phyloP scores from a whole-genome alignment of 2,329 filamentous ascomycete species.

The Cladosporium phlei region DNA sequence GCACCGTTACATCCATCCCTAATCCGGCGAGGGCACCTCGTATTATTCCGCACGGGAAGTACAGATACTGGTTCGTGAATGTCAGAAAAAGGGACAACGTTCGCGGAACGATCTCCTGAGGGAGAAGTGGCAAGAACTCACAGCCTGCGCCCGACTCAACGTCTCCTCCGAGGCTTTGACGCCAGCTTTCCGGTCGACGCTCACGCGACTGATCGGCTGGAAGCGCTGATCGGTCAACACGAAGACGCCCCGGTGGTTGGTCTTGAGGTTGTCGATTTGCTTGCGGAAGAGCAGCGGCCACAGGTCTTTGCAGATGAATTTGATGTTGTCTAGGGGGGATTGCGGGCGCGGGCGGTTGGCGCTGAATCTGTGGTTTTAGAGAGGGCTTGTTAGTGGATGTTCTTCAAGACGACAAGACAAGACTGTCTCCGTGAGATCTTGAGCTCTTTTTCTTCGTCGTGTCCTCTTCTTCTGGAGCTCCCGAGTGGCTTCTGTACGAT shows the following conservation, averaged over 20 bases:
- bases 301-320: slow-evolving; percentile 97
- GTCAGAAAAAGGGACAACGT: no score
- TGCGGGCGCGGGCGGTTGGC: slow-evolving; percentile 80
- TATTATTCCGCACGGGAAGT: slow-evolving; percentile 91
- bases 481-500: no score
- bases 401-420: no score
- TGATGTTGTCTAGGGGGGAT: slow-evolving; percentile 91
- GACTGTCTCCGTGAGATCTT: no score
- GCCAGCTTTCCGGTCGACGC: slow-evolving; percentile 54
- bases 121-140: slow-evolving; percentile 52
- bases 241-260: slow-evolving; percentile 94
- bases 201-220: slow-evolving; percentile 84
- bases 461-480: not conserved
- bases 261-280: slow-evolving; percentile 97
- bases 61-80: slow-evolving; percentile 77
- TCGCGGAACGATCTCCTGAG: no score
- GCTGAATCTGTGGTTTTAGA: slow-evolving; percentile 64
- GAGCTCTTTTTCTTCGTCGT: no score
- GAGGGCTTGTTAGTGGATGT: no score
- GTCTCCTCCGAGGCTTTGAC: slow-evolving; percentile 37
- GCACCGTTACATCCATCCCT: slow-evolving; percentile 85
- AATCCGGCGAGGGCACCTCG: slow-evolving; percentile 86
- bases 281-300: slow-evolving; percentile 94
- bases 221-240: slow-evolving; percentile 92
- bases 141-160: slow-evolving; percentile 70